Evolutionary conservation across 139 green algal species (phyloP), one percentile per base, ranked within the genome.

Genomic region (Coelastrella sp.): DNA sequence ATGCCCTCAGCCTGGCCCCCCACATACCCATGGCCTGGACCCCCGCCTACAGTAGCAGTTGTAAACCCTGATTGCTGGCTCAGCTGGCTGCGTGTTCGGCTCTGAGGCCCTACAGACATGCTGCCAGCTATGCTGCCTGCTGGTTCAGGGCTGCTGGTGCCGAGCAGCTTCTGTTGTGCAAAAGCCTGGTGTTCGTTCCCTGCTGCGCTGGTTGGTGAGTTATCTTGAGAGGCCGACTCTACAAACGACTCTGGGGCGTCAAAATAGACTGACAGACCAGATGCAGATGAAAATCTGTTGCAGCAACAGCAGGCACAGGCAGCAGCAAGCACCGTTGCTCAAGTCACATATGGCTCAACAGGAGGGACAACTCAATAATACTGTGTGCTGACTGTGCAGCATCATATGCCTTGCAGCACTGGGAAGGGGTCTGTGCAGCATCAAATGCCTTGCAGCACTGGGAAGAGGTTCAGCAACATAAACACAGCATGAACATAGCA

Each of bases 91-190:
- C 84, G 66, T n/a, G 20, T 80, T 22, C 68, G 17, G 11, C 65
- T 81, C 84, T 88, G 84, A 10, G 84, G 84, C 20, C 84, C 84
- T 14, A 88, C 84, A 11, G 84, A 88, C 84, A 88, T 72, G 68
- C 84, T 88, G 66, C 56, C 82, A 22, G 61, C 66, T 24, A 61
- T 20, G 24, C 74, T 81, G 24, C 25, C 25, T 81, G 74, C 24
- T 22, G 25, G 10, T 24, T 81, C 74, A 66, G 57, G 68, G 68
- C 68, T 76, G 68, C 19, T 76, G 7, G 68, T 25, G 17, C 68
- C 68, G 15, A 10, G 68, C 7, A 8, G 68, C 19, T 24, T 76
- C 15, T 76, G 63, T 14, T 70, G 63, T 15, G 12, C 15, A 17
- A 70, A 70, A 14, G 9, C 15, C 49, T 72, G 80, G n/a, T 73